Conservation (phyloP, 2,329 filamentous ascomycete genomes). For the Lachnellula subtilissima region DNA sequence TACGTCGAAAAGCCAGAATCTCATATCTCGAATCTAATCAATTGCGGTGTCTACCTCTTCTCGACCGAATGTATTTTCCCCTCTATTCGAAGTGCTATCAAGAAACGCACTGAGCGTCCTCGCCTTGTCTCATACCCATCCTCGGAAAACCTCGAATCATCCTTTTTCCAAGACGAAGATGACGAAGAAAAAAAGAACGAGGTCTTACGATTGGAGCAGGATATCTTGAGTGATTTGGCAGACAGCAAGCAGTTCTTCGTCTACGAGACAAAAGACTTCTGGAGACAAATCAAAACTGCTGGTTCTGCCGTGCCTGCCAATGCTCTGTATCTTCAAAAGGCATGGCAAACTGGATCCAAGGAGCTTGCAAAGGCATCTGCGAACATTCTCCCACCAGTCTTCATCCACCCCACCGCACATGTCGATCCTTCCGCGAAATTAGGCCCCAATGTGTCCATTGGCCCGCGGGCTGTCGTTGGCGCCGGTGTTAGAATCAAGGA, state of each 20-base stretch:
- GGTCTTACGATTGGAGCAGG: constrained; percentile 91
- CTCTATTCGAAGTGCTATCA: constrained; percentile 88
- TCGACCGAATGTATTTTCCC: constrained; percentile 94
- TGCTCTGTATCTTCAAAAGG: constrained; percentile 92
- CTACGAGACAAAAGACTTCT: constrained; percentile 98
- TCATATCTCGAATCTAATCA: constrained; percentile 97
- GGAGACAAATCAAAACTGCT: constrained; percentile 99
- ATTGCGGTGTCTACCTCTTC: constrained; percentile 98
- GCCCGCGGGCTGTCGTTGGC: constrained; percentile 79
- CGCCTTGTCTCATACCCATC: constrained; percentile 93
- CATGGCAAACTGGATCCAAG: constrained; percentile 73
- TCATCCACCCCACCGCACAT: constrained; percentile 85
- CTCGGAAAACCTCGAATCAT: constrained; percentile 81
- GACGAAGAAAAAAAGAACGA: constrained; percentile 74
- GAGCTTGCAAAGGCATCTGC: constrained; percentile 81
- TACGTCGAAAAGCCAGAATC: constrained; percentile 99
- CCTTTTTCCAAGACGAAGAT: constrained; percentile 63
- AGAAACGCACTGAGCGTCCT: constrained; percentile 86
- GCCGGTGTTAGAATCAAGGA: constrained; percentile 92
- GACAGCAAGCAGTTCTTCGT: constrained; percentile 98
- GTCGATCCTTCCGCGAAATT: constrained; percentile 95
- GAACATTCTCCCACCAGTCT: constrained; percentile 87
- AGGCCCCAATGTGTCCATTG: constrained; percentile 93
- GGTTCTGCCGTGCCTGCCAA: constrained; percentile 96
- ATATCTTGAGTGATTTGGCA: constrained; percentile 90